Evolutionary conservation across 148 eudicot species (phyloP).

Genomic region (Rhododendron mucronatum): DNA sequence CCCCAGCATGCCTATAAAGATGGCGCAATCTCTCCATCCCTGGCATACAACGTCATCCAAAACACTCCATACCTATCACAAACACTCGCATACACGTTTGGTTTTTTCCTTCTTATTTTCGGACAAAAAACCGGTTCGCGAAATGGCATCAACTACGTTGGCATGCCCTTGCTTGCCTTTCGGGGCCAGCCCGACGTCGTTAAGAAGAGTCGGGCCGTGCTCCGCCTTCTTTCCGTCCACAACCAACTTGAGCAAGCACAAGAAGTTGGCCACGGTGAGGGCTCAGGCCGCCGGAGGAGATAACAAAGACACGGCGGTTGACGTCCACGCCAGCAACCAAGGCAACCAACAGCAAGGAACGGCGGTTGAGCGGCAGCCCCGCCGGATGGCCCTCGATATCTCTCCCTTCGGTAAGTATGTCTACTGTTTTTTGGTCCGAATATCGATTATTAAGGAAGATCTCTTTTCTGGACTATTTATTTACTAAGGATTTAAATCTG

Average conservation of each 20-base stretch:
- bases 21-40: background rate
- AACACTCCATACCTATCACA: background rate
- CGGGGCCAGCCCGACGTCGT: background rate
- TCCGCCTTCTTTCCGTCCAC: constrained; percentile 25
- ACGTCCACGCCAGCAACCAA: constrained; percentile 22
- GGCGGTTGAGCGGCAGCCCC: constrained; percentile 41
- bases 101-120: background rate
- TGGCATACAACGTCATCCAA: background rate
- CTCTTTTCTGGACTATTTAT: background rate
- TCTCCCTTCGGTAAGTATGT: constrained; percentile 63
- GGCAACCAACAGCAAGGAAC: constrained; percentile 26
- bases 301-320: constrained; percentile 29
- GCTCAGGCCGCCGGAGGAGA: constrained; percentile 46
- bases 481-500: background rate
- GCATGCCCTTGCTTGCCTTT: constrained; percentile 25
- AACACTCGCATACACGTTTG: background rate
- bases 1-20: background rate
- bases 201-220: constrained; percentile 13
- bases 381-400: constrained; percentile 34
- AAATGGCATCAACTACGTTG: constrained; percentile 29
- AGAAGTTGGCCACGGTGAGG: constrained; percentile 19
- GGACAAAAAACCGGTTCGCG: background rate
- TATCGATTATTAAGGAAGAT: background rate
- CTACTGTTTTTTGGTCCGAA: background rate
- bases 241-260: background rate